phyloP scores from a whole-genome alignment of 257 asterid species.

The Fraxinus excelsior region DNA sequence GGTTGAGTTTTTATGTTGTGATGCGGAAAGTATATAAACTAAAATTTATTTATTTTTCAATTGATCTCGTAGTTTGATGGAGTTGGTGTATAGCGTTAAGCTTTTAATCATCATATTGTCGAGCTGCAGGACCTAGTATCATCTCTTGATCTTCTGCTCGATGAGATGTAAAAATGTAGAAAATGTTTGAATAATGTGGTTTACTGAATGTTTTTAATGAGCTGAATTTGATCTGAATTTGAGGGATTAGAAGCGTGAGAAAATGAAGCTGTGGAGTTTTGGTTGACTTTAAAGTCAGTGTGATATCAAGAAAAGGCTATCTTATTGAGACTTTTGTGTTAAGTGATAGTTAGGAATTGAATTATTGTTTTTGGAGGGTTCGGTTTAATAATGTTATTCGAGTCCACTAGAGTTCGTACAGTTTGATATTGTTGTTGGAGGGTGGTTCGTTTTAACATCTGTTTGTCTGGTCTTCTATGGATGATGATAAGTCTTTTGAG shows the following conservation, averaged over 20 bases:
- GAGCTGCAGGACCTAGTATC: neutral
- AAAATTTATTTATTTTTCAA: too few relatives aligned
- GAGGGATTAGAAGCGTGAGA: slow-evolving; percentile 9
- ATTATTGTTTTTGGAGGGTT: neutral
- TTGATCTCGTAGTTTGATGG: too few relatives aligned
- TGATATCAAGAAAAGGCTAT: slow-evolving; percentile 1
- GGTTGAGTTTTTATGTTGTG: neutral
- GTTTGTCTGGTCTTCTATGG: neutral
- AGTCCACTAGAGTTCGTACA: too few relatives aligned
- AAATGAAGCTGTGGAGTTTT: neutral
- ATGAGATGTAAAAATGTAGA: neutral
- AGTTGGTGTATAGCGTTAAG: too few relatives aligned
- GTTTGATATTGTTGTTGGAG: neutral
- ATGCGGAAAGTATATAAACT: neutral
- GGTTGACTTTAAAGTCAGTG: slow-evolving; percentile 19
- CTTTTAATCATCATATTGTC: too few relatives aligned
- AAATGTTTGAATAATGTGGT: neutral
- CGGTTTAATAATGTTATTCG: neutral
- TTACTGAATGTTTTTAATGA: neutral
- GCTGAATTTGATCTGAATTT: neutral
- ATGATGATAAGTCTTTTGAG: neutral
- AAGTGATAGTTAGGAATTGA: neutral
- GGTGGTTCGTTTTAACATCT: neutral
- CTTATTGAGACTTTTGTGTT: neutral
- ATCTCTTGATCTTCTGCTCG: neutral